A percentile compares a stretch with the other conserved stretches of the same genome.
phyloP scores from a whole-genome alignment of 202 grass and related monocot species.

The Elaeis oleifera region DNA sequence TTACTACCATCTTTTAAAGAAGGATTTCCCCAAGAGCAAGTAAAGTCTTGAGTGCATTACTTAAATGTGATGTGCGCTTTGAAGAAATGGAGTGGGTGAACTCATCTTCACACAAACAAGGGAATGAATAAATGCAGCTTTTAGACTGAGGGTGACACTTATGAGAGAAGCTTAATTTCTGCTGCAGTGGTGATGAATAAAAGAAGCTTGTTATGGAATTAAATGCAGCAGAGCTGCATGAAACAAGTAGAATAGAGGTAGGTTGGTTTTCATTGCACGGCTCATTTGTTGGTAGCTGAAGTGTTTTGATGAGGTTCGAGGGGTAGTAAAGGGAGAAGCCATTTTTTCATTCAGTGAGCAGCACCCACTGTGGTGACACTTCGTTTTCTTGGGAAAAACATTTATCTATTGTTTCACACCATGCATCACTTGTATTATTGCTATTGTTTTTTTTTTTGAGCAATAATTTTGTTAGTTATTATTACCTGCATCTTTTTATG shows the following conservation, averaged over 20 bases:
- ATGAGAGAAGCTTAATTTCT: not conserved
- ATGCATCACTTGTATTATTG: no score
- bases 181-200: constrained; percentile 7
- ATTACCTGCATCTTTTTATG: no score
- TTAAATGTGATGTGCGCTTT: not conserved
- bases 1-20: constrained; percentile 14
- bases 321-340: constrained; percentile 13
- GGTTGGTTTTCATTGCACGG: constrained; percentile 16
- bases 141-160: constrained; percentile 6
- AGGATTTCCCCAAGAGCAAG: not conserved
- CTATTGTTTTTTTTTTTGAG: no score
- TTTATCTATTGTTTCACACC: not conserved
- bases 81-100: not conserved
- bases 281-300: constrained; percentile 4
- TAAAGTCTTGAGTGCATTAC: constrained; percentile 1
- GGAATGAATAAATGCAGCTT: constrained; percentile 12
- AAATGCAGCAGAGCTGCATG: constrained; percentile 7
- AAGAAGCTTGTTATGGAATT: not conserved
- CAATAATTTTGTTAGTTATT: no score
- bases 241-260: constrained; percentile 14
- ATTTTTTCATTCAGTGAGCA: constrained; percentile 18
- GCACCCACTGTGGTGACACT: not conserved
- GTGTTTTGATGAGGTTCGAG: constrained; percentile 7
- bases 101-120: not conserved
- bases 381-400: constrained; percentile 3